phyloP scores from a whole-genome alignment of 2,329 filamentous ascomycete genomes.

The Scleromitrula shiraiana region DNA sequence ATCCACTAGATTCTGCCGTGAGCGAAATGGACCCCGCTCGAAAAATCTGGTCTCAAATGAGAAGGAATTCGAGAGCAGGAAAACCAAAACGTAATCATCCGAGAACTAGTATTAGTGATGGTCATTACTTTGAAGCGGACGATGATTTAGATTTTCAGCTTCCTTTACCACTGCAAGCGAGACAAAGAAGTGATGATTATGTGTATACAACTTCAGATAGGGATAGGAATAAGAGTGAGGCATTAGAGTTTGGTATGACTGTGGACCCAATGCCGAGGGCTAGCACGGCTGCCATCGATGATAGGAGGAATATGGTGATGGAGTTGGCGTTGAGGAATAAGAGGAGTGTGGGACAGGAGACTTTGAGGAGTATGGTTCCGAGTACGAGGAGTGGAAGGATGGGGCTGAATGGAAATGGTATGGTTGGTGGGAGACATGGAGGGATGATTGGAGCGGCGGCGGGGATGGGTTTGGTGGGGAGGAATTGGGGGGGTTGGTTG shows the following conservation, averaged over 20 bases:
- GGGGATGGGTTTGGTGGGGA: conserved; percentile 1
- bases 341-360: conserved; percentile 20
- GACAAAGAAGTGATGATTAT: too few species aligned
- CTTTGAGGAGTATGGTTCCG: conserved; percentile 19
- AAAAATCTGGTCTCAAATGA: conserved; percentile 29
- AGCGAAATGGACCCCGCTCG: conserved; percentile 26
- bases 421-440: background rate
- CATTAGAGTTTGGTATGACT: too few species aligned
- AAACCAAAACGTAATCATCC: conserved; percentile 12
- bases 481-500: conserved; percentile 6
- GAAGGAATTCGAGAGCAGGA: conserved; percentile 18
- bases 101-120: conserved; percentile 17
- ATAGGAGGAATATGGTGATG: conserved; percentile 14
- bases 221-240: too few species aligned
- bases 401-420: background rate
- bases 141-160: background rate
- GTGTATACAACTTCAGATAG: too few species aligned
- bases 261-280: too few species aligned
- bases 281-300: background rate
- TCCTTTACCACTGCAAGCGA: too few species aligned
- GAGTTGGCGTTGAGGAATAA: conserved; percentile 19
- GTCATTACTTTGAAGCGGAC: conserved; percentile 17
- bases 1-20: background rate
- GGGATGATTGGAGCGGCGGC: background rate
- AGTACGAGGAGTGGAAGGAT: conserved; percentile 14